Conservation (phyloP, 208 protist species). For the Herpetomonas samuelpessoai region DNA sequence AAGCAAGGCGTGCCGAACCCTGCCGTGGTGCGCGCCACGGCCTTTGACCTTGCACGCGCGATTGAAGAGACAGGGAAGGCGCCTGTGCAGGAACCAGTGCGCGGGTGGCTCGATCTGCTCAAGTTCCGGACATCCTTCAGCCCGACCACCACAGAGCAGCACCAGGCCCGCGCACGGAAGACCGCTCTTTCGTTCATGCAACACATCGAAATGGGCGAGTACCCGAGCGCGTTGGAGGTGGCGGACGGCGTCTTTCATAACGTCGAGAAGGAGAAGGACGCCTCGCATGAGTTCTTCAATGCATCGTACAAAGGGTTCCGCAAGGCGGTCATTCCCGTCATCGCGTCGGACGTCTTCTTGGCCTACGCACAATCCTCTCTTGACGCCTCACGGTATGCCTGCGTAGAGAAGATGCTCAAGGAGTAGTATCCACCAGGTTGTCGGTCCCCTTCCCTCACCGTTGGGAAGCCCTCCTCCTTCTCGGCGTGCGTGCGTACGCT, state of each 20-base stretch:
- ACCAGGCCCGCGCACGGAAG: conserved; percentile 42
- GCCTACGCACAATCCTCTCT: conserved; percentile 63
- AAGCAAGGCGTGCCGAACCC: conserved; percentile 35
- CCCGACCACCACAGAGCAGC: conserved; percentile 52
- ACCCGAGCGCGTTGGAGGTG: conserved; percentile 50
- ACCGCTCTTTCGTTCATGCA: conserved; percentile 44
- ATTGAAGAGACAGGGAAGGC: conserved; percentile 75
- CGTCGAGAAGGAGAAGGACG: conserved; percentile 34
- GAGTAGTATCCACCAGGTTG: conserved; percentile 37
- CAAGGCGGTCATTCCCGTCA: conserved; percentile 44
- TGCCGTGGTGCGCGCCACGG: conserved; percentile 42
- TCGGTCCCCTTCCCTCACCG: no score
- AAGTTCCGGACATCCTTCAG: conserved; percentile 81
- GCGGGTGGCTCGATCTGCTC: conserved; percentile 74
- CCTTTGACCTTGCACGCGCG: conserved; percentile 70
- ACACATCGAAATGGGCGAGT: conserved; percentile 62
- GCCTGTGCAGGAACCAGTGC: conserved; percentile 49
- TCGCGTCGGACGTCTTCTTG: conserved; percentile 70
- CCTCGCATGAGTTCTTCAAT: conserved; percentile 36
- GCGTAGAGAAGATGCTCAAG: conserved; percentile 77
- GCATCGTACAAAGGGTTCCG: conserved; percentile 54
- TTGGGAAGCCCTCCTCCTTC: no score
- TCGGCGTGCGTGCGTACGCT: no score
- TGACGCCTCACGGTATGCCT: conserved; percentile 65
- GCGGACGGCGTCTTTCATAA: conserved; percentile 51